These are phyloP conservation scores for Claviceps sp. DNA, from an alignment of 2,329 filamentous ascomycete genomes.

Conservation along the genomic window DNA sequence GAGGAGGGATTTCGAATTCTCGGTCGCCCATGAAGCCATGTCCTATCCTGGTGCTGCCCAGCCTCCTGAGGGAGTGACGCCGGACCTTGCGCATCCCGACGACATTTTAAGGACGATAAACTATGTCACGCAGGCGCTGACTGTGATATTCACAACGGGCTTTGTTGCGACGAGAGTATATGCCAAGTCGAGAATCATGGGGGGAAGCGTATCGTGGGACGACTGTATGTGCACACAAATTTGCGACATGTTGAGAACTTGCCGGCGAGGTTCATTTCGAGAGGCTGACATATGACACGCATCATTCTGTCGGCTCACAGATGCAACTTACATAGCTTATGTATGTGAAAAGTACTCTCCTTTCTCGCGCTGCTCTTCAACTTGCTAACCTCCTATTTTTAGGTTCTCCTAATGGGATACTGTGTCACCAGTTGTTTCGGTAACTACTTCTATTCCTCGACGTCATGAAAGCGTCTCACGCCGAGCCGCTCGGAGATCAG, in stretches of 20 bases:
- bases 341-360: conserved; percentile 4
- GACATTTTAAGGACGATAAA: conserved; percentile 16
- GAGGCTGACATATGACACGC: background rate
- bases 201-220: conserved; percentile 10
- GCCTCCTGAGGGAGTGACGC: conserved; percentile 13
- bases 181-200: conserved; percentile 11
- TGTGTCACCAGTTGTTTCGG: conserved; percentile 13
- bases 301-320: conserved; percentile 1
- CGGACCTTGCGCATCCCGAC: conserved; percentile 13
- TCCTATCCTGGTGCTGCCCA: conserved; percentile 11
- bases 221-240: conserved; percentile 14
- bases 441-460: conserved; percentile 4
- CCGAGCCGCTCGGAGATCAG: background rate
- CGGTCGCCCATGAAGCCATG: background rate
- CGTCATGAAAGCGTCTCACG: background rate
- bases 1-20: too few relatives aligned
- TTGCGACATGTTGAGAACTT: background rate
- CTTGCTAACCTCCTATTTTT: too few relatives aligned
- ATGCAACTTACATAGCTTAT: conserved; percentile 10
- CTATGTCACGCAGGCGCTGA: conserved; percentile 16
- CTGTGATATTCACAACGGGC: conserved; percentile 12
- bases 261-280: background rate
- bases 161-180: conserved; percentile 15
- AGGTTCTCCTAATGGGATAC: conserved; percentile 18
- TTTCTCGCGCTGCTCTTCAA: too few relatives aligned